phyloP scores from a whole-genome alignment of 2,329 filamentous ascomycete genomes.

The Apiospora malaysiana region DNA sequence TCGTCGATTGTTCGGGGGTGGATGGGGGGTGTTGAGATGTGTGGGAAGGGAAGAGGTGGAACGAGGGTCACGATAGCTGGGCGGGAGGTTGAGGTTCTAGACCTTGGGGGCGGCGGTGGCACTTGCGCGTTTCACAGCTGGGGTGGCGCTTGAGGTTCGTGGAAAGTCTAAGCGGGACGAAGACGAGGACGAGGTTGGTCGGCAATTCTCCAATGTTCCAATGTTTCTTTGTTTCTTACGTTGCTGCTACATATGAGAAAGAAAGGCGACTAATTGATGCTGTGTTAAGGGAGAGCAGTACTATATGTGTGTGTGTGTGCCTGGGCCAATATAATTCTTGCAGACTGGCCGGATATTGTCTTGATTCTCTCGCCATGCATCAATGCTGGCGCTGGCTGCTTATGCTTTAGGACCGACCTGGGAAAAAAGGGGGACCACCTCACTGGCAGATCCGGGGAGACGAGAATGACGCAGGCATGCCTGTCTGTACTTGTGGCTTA shows the following conservation, averaged over 20 bases:
- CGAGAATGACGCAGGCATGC: constrained; percentile 4
- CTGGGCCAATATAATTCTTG: background rate
- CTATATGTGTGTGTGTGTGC: background rate
- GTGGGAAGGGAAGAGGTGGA: constrained; percentile 14
- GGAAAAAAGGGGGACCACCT: background rate
- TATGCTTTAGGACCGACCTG: too few species aligned
- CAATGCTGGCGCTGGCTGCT: background rate
- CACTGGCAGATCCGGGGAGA: background rate
- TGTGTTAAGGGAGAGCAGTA: background rate
- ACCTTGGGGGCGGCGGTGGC: background rate
- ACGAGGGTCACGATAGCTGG: constrained; percentile 13
- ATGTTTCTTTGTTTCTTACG: background rate
- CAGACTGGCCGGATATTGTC: background rate
- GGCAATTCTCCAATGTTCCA: background rate
- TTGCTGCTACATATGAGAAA: background rate
- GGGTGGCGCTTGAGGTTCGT: background rate
- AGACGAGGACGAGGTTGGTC: background rate
- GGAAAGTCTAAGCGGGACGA: constrained; percentile 9
- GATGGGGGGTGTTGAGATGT: background rate
- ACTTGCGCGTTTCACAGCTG: constrained; percentile 16
- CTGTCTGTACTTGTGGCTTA: background rate
- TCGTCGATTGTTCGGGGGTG: background rate
- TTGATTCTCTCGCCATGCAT: background rate
- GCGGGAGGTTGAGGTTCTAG: background rate
- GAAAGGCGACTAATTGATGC: background rate